Evolutionary conservation across 108 stramenopile species (phyloP).

Genomic region (Seminavis robusta): DNA sequence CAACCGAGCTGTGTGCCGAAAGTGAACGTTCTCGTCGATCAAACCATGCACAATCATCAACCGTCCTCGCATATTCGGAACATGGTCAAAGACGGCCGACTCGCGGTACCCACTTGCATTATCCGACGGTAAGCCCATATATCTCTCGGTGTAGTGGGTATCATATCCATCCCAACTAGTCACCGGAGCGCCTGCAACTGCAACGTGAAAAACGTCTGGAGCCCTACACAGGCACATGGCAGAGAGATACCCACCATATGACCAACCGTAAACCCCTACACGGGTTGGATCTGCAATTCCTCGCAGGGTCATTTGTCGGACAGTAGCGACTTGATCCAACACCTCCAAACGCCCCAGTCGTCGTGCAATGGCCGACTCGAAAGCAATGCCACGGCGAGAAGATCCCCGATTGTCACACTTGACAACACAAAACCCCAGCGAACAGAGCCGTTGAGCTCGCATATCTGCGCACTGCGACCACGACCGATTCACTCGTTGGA

Average conservation of each 20-base stretch:
- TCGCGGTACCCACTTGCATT: slow-evolving; percentile 75
- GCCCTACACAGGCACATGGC: slow-evolving; percentile 86
- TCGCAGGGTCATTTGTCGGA: slow-evolving; percentile 47
- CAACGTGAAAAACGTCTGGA: slow-evolving; percentile 81
- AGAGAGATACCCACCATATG: slow-evolving; percentile 93
- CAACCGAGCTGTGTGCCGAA: slow-evolving; percentile 89
- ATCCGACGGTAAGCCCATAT: slow-evolving; percentile 83
- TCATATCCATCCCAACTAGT: slow-evolving; percentile 96
- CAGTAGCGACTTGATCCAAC: slow-evolving; percentile 86
- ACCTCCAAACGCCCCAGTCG: slow-evolving; percentile 87
- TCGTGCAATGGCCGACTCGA: slow-evolving; percentile 77
- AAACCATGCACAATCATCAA: slow-evolving; percentile 91
- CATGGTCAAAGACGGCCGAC: slow-evolving; percentile 70
- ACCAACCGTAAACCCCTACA: slow-evolving; percentile 95
- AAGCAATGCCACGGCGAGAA: slow-evolving; percentile 78
- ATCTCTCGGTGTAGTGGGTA: slow-evolving; percentile 95
- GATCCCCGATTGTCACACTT: slow-evolving; percentile 95
- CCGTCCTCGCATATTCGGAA: slow-evolving; percentile 75
- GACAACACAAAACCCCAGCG: slow-evolving; percentile 86
- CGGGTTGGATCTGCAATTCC: slow-evolving; percentile 77
- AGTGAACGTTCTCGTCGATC: slow-evolving; percentile 97
- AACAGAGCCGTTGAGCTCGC: slow-evolving; percentile 78
- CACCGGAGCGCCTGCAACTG: slow-evolving; percentile 93
- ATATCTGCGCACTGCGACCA: slow-evolving; percentile 85
- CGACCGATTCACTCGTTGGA: slow-evolving; percentile 74